Base-by-base conservation (phyloP, 2,329 filamentous ascomycete species). In the Aschersonia sp. region DNA sequence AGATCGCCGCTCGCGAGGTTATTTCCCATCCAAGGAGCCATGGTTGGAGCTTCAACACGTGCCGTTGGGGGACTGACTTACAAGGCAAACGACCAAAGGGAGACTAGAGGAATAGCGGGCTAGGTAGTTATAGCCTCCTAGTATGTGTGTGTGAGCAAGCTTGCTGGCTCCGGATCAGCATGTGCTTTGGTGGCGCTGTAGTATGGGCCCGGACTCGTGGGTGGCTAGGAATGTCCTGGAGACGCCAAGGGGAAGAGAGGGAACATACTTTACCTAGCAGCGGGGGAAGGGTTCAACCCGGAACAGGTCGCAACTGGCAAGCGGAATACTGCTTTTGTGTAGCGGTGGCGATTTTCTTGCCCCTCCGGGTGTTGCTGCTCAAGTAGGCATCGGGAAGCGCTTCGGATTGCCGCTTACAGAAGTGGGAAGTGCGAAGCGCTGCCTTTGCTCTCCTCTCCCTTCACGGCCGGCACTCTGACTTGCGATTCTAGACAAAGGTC, bases 391-490 rank as follows among this genome's bases (percentile, higher is more conserved):
- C 12, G 35, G 35, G 35, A 37, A 12, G 54, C 48, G 52, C 50
- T 52, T 49, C 32, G 30, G 33, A 35, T 49, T 54, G 35, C 53
- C 51, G 40, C 45, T 50, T 56, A 50, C 45, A 51, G 52, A 54
- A 51, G 45, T 29, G 31, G 49, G 52, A 48, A 52, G 12, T 8
- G 8, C 8, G 8, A 37, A 8, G 35, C 35, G 8, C 35, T 8
- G 35, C 35, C 8, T 37, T 12, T 37, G 35, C 12, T 37, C 8
- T 37, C 12, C 35, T 9, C 12, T 37, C 8, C 35, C 12, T 37
- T 37, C 12, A 9, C 2, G 8, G 4, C 35, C 35, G 35, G 8
- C 35, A 37, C 35, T 37, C 8, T 37, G 35, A 37, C 35, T 12
- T 9, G 8, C 35, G 35, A 37, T 12, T 37, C 12, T 8, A 2